Percentiles rank a stretch among this genome's conserved stretches.
These are phyloP conservation scores for Sphagnum fallax DNA, from an alignment of 228 moss, liverwort and hornwort genomes.

Conservation along the genomic window DNA sequence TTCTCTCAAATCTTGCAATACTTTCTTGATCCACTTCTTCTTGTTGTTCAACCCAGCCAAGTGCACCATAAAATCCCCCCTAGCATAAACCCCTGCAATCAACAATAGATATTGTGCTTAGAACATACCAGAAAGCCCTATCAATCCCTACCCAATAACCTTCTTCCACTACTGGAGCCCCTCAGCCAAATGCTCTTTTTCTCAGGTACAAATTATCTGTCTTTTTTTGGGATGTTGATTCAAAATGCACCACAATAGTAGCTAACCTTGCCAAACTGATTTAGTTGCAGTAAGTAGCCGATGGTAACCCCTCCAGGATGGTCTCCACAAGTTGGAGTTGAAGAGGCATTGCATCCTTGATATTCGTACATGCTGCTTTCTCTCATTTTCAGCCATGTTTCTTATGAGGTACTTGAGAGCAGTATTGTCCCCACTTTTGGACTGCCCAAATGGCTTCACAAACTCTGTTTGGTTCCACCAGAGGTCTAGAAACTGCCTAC, in stretches of 20 bases:
- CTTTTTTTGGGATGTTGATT: background rate
- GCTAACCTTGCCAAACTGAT: conserved; percentile 80
- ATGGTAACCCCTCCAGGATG: conserved; percentile 79
- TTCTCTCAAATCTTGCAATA: conserved; percentile 56
- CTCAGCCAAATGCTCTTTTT: too few species aligned
- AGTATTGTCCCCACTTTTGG: conserved; percentile 92
- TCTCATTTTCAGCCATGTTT: conserved; percentile 72
- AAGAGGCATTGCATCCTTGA: conserved; percentile 96
- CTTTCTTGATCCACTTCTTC: conserved; percentile 79
- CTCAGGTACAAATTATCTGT: background rate
- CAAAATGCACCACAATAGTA: background rate
- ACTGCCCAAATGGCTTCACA: conserved; percentile 84
- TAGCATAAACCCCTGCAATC: conserved; percentile 85
- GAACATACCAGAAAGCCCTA: background rate
- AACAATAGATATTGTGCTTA: background rate
- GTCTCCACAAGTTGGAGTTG: conserved; percentile 97
- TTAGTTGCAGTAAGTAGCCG: conserved; percentile 63
- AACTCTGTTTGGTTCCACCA: conserved; percentile 97
- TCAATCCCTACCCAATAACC: background rate
- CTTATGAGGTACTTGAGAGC: conserved; percentile 73
- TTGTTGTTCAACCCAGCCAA: conserved; percentile 92
- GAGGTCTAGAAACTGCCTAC: conserved; percentile 73
- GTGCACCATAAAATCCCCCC: conserved; percentile 98
- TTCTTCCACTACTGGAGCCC: background rate
- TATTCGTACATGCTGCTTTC: conserved; percentile 70